These are phyloP conservation scores for Coprinellus micaceus DNA, from an alignment of 768 basidiomycete genomes.

Conservation along the genomic window DNA sequence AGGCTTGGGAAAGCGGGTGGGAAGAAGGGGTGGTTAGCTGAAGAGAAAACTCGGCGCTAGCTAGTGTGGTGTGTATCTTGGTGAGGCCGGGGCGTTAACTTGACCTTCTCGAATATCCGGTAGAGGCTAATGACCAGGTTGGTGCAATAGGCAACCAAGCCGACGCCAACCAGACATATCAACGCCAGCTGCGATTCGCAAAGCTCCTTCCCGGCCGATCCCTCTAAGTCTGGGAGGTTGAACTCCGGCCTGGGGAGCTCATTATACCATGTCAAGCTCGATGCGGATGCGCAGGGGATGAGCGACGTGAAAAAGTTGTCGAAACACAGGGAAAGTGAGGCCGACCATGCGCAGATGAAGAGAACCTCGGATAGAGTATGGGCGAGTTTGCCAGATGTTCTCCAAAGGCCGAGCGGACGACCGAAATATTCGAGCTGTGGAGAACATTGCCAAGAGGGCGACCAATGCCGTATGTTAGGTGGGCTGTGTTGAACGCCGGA, in stretches of 20 bases:
- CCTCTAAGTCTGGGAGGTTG: conserved; percentile 39
- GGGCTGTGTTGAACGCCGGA: neutral
- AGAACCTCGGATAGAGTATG: conserved; percentile 86
- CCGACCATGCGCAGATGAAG: conserved; percentile 93
- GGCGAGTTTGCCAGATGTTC: conserved; percentile 79
- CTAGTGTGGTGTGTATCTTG: conserved; percentile 34
- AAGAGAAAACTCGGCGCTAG: neutral
- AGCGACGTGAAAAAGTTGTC: conserved; percentile 90
- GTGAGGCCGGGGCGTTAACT: conserved; percentile 53
- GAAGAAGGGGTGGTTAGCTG: neutral
- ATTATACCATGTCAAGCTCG: conserved; percentile 71
- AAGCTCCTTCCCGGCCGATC: conserved; percentile 51
- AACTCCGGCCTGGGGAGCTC: conserved; percentile 52
- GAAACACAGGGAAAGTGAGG: conserved; percentile 81
- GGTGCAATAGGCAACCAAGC: conserved; percentile 75
- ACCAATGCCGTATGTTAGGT: conserved; percentile 9
- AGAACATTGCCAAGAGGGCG: neutral
- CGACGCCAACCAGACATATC: conserved; percentile 73
- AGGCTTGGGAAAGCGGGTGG: neutral
- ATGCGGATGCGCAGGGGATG: conserved; percentile 66
- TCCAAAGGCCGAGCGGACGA: conserved; percentile 88
- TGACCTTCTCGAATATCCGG: conserved; percentile 87
- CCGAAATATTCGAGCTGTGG: conserved; percentile 88
- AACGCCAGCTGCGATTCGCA: conserved; percentile 76
- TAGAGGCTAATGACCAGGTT: conserved; percentile 83